These are phyloP conservation scores for Aspergillus asperescens DNA, from an alignment of 495 filamentous ascomycete species.

Conservation along the genomic window DNA sequence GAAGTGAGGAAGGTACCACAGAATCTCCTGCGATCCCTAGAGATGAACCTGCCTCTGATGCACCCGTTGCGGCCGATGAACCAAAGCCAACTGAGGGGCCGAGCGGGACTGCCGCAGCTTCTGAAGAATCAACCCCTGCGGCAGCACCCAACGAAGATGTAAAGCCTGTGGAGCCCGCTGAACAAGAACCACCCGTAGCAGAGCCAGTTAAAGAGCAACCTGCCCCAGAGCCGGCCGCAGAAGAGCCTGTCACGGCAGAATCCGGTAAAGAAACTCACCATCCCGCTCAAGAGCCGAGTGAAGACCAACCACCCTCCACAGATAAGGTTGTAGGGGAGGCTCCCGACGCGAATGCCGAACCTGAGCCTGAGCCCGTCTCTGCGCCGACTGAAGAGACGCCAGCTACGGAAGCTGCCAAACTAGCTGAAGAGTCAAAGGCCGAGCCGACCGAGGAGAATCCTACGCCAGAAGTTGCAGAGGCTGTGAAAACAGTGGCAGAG, in stretches of 20 bases:
- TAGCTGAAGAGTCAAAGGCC: not conserved
- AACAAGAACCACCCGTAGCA: not conserved
- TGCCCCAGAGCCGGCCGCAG: slow-evolving; percentile 3
- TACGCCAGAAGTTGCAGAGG: slow-evolving; percentile 13
- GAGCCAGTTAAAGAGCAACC: not conserved
- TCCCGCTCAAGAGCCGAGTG: slow-evolving; percentile 2
- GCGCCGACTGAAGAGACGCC: slow-evolving; percentile 5
- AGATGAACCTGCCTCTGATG: not conserved
- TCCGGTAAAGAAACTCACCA: not conserved
- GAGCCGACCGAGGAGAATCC: not conserved
- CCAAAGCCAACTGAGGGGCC: not conserved
- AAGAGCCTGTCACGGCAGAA: slow-evolving; percentile 3
- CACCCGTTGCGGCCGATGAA: not conserved
- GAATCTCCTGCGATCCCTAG: not conserved
- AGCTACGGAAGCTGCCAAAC: not conserved
- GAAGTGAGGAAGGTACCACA: too few species aligned
- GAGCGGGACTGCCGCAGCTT: not conserved
- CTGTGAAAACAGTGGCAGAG: not conserved
- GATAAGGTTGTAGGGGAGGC: not conserved
- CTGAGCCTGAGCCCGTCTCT: not conserved
- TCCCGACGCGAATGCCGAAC: not conserved
- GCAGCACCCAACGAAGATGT: slow-evolving; percentile 1
- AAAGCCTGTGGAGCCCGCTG: not conserved
- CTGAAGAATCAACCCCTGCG: slow-evolving; percentile 7
- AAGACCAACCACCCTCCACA: not conserved